phyloP scores from a whole-genome alignment of 2,329 filamentous ascomycete genomes.

The Curvularia sp. region DNA sequence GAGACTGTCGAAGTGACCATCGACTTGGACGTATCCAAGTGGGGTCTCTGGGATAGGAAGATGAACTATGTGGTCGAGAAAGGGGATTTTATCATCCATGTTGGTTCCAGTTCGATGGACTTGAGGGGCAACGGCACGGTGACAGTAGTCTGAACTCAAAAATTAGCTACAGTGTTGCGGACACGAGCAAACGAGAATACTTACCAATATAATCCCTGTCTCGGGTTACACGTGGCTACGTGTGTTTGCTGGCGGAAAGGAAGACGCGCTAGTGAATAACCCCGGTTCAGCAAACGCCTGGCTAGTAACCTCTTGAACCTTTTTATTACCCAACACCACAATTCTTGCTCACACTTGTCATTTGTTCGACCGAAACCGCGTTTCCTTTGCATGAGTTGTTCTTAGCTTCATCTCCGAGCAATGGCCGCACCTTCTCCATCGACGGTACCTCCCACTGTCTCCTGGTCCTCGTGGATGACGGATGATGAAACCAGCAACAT shows the following conservation, averaged over 20 bases:
- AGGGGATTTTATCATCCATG: slow-evolving; percentile 68
- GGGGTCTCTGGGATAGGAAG: slow-evolving; percentile 63
- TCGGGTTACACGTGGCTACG: not conserved
- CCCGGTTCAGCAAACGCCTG: not conserved
- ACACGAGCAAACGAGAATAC: too few species aligned
- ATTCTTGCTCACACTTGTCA: not conserved
- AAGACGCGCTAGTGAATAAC: not conserved
- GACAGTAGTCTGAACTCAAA: slow-evolving; percentile 51
- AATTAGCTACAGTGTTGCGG: too few species aligned
- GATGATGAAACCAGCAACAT: too few species aligned
- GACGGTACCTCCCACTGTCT: not conserved
- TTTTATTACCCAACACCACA: not conserved
- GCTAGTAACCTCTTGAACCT: not conserved
- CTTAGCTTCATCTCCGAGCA: not conserved
- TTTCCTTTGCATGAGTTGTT: not conserved
- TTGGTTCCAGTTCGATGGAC: slow-evolving; percentile 66
- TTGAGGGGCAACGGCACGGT: slow-evolving; percentile 64
- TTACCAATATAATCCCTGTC: not conserved
- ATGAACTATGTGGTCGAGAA: slow-evolving; percentile 79
- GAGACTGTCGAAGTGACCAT: slow-evolving; percentile 63
- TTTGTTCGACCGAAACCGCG: not conserved
- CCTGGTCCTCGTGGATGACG: too few species aligned
- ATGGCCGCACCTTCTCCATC: not conserved
- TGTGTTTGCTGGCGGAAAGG: not conserved
- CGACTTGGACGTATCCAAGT: slow-evolving; percentile 57